Evolutionary conservation across 768 basidiomycete genomes (phyloP), one percentile per base, ranked within the genome.

Genomic region (Russula ochroleuca): DNA sequence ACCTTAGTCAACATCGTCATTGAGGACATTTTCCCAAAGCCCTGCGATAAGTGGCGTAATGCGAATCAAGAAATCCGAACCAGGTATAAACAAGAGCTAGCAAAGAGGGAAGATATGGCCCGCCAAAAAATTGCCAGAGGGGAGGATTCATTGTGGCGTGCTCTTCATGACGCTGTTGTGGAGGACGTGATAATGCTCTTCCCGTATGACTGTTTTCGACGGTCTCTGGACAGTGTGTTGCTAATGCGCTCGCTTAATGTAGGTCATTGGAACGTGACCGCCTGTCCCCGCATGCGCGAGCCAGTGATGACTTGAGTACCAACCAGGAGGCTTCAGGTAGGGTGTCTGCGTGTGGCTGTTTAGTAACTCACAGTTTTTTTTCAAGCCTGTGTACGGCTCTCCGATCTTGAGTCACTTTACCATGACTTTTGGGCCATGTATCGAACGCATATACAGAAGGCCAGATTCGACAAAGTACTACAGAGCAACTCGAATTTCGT

Each of bases 231-330:
- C 2, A 28, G 28, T 28, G 28, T 28, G 28, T n/a, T 45, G 41
- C 33, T 58, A 38, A 47, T 23, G 6, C 17, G 10, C 17, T 11
- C 31, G 5, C 17, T 52, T 21, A n/a, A 6, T 37, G 8, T 14
- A 63, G 62, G 49, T 63, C 62, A 45, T 38, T 63, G 57, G 40
- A 57, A 11, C 54, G 37, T 35, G 48, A 49, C 48, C 6, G 13
- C 38, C 54, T 63, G 33, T 51, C 41, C 19, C 9, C n/a, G 11
- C 11, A 1, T 13, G 23, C 14, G 15, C 17, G 5, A 5, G 21
- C 21, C 25, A 6, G 25, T 33, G 43, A 17, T 19, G 15, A n/a
- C 25, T 43, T 48, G 31, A 33, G 14, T 31, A 50, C 35, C 3
- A 38, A 23, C 10, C 43, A 37, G 31, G 45, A 23, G 14, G 51